phyloP scores from a whole-genome alignment of 2,329 filamentous ascomycete genomes.

The Fusarium sp. region DNA sequence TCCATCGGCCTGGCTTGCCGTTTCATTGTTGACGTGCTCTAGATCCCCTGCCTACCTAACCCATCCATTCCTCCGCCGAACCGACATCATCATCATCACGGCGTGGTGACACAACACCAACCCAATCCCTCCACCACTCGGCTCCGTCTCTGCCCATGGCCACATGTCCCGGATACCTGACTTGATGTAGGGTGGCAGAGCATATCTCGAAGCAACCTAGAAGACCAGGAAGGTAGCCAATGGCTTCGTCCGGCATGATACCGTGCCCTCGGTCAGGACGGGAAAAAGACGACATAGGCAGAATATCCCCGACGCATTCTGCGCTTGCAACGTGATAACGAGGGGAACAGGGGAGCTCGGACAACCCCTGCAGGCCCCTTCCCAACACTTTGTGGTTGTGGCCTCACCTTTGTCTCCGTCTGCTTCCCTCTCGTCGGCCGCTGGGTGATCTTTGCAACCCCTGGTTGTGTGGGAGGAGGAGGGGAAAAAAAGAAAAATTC shows the following conservation, averaged over 20 bases:
- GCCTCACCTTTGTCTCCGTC: background rate
- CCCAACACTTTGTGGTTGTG: background rate
- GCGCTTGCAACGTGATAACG: background rate
- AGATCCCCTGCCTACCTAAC: slow-evolving; percentile 13
- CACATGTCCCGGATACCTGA: background rate
- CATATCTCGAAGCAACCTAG: background rate
- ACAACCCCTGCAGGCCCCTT: background rate
- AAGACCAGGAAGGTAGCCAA: background rate
- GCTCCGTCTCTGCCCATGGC: background rate
- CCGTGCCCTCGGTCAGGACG: background rate
- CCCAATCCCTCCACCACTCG: background rate
- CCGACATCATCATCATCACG: slow-evolving; percentile 19
- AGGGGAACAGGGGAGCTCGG: background rate
- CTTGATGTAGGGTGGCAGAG: background rate
- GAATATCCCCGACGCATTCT: slow-evolving; percentile 2
- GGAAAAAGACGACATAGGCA: slow-evolving; percentile 4
- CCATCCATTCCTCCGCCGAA: background rate
- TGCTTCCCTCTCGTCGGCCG: background rate
- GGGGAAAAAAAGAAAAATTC: background rate
- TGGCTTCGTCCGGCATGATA: slow-evolving; percentile 2
- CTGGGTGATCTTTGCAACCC: background rate
- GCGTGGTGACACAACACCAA: slow-evolving; percentile 24
- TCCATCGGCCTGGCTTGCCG: slow-evolving; percentile 18
- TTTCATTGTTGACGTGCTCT: slow-evolving; percentile 27
- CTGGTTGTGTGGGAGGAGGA: background rate